Base-by-base conservation (phyloP, 305 asterid genomes). In the Fraxinus angustifolia region DNA sequence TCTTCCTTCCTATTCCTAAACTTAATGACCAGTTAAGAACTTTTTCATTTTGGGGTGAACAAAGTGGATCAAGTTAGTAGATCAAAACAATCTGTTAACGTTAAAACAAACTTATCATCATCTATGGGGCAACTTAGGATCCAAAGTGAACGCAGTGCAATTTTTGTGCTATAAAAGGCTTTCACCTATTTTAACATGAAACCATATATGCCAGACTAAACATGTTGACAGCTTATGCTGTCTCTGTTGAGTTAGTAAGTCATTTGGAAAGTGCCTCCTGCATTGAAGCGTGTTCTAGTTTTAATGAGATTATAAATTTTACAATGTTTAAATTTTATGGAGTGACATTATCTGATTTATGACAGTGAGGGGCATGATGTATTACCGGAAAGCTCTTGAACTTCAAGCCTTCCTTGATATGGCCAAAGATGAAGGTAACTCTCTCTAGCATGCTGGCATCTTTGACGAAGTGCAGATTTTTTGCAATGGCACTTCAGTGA, bases 351-450 rank as follows among this genome's bases (percentile, higher is more conserved):
- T 78, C 62, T 82, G 30, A 76, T 83, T 83, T 82, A 71, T 84
- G 84, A 62, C 94, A 96, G 99, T 96, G 70, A 88, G 99, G 85
- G 99, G 99, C 82, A 96, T 96, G 99, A 96, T 96, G 99, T 96
- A 96, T 82, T 96, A 96, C 82, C 97, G 99, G 80, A 94, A 88
- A 90, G 99, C 99, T 82, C 89, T 96, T n/a, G 98, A 94, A 83
- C 99, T 96, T 85, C 99, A 96, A 87, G 96, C 98, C 40, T 94
- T 94, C 89, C 98, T 94, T 81, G 99, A 96, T 88, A 94, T 94
- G 98, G 98, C 99, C 84, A 89, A 92, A 89, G 94, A 96, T 89
- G 99, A 94, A 74, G 99, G 99, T 96, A 86, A 83, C 77, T 71
- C 7, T 58, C 71, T 82, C 80, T 76, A 84, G 19, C 50, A 26